Evolutionary conservation across 805 yeast genomes (phyloP).

Genomic region (Starmerella apis): DNA sequence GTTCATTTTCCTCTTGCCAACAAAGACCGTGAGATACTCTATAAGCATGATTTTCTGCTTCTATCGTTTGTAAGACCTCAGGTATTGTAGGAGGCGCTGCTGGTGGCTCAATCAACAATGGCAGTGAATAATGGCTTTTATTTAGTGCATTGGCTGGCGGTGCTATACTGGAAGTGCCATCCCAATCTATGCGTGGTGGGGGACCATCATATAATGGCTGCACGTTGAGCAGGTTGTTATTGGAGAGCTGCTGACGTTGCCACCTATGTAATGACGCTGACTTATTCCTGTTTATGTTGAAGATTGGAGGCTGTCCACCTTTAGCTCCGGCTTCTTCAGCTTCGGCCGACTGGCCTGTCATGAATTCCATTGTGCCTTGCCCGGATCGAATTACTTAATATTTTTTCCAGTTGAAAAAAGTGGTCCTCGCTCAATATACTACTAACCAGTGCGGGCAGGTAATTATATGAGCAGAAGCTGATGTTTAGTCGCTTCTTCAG

Average conservation of each 20-base stretch:
- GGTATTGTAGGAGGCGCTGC: background rate
- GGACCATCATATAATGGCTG: background rate
- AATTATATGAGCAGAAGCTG: background rate
- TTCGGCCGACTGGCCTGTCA: slow-evolving; percentile 3
- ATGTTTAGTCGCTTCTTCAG: background rate
- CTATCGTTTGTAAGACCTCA: background rate
- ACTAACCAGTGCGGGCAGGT: background rate
- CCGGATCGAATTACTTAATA: background rate
- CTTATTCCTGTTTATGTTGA: background rate
- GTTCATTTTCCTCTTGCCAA: slow-evolving; percentile 8
- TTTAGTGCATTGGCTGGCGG: background rate
- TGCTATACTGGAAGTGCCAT: background rate
- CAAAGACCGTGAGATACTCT: slow-evolving; percentile 9
- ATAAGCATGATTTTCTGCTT: slow-evolving; percentile 12
- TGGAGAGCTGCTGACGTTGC: background rate
- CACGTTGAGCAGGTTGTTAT: background rate
- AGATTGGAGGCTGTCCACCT: background rate
- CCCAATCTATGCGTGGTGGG: background rate
- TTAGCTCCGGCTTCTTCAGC: background rate
- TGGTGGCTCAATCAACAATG: background rate
- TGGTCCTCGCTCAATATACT: background rate
- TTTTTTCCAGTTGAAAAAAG: background rate
- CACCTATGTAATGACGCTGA: background rate
- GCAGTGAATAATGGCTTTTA: background rate
- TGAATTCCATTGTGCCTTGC: background rate